Conservation (phyloP, 1,284 basidiomycete species). For the Ustilago cynodontis region DNA sequence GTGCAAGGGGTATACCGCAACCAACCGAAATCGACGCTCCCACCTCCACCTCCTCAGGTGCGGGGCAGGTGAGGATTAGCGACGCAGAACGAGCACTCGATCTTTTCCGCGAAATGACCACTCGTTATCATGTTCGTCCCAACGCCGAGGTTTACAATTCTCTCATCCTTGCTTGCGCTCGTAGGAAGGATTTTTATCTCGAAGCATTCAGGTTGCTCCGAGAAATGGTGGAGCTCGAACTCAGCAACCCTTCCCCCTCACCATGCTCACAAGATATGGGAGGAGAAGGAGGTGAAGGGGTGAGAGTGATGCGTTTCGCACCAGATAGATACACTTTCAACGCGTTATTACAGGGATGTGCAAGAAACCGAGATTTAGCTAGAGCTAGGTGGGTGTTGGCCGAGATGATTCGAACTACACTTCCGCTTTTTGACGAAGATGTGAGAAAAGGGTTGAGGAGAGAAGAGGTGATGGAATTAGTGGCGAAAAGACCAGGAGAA, state of each 20-base stretch:
- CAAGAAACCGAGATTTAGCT: constrained; percentile 83
- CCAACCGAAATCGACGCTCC: constrained; percentile 66
- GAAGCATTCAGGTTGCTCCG: constrained; percentile 73
- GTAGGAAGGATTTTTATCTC: constrained; percentile 59
- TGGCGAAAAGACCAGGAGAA: constrained; percentile 74
- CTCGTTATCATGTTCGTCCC: constrained; percentile 77
- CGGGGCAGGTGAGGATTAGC: constrained; percentile 66
- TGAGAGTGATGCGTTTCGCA: constrained; percentile 71
- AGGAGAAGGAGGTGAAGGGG: constrained; percentile 71
- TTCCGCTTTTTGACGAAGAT: constrained; percentile 43
- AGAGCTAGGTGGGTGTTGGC: constrained; percentile 90
- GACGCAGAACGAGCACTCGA: constrained; percentile 93
- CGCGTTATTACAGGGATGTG: constrained; percentile 88
- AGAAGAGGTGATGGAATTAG: constrained; percentile 55
- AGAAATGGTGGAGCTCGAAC: constrained; percentile 76
- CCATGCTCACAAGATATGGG: constrained; percentile 74
- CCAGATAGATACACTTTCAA: constrained; percentile 82
- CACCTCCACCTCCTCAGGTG: not conserved
- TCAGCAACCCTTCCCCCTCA: constrained; percentile 73
- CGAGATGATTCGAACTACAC: constrained; percentile 77
- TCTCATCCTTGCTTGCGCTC: constrained; percentile 80
- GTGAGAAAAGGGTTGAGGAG: constrained; percentile 11
- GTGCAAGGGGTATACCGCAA: constrained; percentile 75
- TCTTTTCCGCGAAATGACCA: constrained; percentile 89
- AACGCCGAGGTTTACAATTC: constrained; percentile 82